Conservation (phyloP, 1,139 yeast species). For the Lodderomyces orthopsilosis region DNA sequence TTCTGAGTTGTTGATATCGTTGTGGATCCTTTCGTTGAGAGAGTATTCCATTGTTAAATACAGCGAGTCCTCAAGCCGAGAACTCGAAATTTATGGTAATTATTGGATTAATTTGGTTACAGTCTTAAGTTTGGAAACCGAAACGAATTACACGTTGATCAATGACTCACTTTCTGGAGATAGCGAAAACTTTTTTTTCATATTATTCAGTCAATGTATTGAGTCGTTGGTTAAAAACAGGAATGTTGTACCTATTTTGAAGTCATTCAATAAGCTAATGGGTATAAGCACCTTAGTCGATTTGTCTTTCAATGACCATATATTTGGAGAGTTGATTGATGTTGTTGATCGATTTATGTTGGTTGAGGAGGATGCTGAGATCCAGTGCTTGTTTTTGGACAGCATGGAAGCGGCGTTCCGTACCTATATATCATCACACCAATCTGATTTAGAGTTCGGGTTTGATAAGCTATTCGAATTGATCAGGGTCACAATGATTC, state of each 20-base stretch:
- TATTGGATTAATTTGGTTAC: conserved; percentile 81
- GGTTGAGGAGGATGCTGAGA: conserved; percentile 52
- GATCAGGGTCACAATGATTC: conserved; percentile 66
- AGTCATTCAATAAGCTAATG: conserved; percentile 56
- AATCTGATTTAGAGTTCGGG: conserved; percentile 46
- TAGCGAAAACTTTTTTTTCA: conserved; percentile 71
- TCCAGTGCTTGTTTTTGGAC: conserved; percentile 53
- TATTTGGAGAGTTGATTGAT: conserved; percentile 75
- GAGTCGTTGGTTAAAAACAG: conserved; percentile 61
- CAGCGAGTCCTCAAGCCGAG: conserved; percentile 47
- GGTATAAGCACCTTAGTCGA: conserved; percentile 57
- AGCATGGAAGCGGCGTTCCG: conserved; percentile 51
- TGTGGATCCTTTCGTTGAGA: conserved; percentile 76
- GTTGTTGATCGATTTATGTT: conserved; percentile 70
- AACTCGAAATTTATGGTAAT: conserved; percentile 54
- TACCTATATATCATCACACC: conserved; percentile 23
- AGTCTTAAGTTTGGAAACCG: conserved; percentile 68
- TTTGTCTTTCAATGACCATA: conserved; percentile 61
- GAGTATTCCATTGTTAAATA: conserved; percentile 73
- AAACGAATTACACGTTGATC: conserved; percentile 45
- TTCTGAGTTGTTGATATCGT: conserved; percentile 58
- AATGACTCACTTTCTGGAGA: conserved; percentile 50
- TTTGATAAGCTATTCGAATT: conserved; percentile 83
- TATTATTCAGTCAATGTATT: conserved; percentile 79
- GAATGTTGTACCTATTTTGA: conserved; percentile 43